Base-by-base conservation (phyloP, 2,329 filamentous ascomycete genomes). In the Phyllosticta capitalensis region DNA sequence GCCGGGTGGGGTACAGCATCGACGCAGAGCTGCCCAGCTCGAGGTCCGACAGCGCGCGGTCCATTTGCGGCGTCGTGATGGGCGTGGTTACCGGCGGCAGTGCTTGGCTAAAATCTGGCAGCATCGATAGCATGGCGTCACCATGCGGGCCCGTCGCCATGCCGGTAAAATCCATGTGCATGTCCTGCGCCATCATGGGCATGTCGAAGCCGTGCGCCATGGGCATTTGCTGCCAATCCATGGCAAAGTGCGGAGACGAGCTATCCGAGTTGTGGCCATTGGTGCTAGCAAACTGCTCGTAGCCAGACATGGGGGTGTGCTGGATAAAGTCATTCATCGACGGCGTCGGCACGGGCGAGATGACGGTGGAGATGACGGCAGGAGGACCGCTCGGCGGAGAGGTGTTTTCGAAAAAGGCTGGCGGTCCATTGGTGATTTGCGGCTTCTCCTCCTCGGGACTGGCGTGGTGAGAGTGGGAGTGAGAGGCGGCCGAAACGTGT, bases 181-280 rank as follows among this genome's bases (percentile, higher is more conserved):
- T 74, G 9, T 73, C 73, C 60, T 75, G 70, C 54, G 76, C 71
- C 65, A 79, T 70, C 53, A 78, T 71, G 14, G 71, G 64, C 67
- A 78, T 72, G 55, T 79, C 77, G 60, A 75, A 78, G 0, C 72
- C 73, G 12, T 74, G 66, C 9, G 73, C 71, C 69, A 80, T 74
- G 20, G 74, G 69, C 68, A 79, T 74, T 56, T 76, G 71, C 51
- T 69, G 70, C 77, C 78, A 79, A 63, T 79, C 77, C 65, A 79
- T 72, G 69, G 78, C 72, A 66, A 78, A 79, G 19, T 69, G 71
- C 3, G 77, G 77, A 65, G 75, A 79, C 9, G 73, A 68, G 17
- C 68, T 71, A 9, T 79, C 76, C 1, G 76, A 72, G 22, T 71
- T 68, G 30, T 77, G 75, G 17, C 70, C 71, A 38, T 68, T 67